Percentiles rank a stretch among this genome's conserved stretches.
Evolutionary conservation across 1,284 basidiomycete genomes (phyloP).

Genomic region (Austroboletus niveus): DNA sequence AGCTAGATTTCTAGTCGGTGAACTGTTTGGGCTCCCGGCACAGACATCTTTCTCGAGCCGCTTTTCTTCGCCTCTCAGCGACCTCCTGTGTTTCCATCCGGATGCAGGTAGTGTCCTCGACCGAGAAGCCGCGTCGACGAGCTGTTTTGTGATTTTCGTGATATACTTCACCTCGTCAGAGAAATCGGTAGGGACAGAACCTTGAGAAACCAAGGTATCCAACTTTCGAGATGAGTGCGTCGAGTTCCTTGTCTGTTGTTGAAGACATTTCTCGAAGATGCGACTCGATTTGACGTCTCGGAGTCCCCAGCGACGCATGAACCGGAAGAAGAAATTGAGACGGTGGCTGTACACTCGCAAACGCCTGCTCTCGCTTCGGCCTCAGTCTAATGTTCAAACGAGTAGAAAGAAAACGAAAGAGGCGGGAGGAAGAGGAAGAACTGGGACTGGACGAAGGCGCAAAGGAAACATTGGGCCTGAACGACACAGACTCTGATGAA

Average conservation of each 20-base stretch:
- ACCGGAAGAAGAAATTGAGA: constrained; percentile 19
- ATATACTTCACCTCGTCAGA: constrained; percentile 14
- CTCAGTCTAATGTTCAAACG: constrained; percentile 72
- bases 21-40: constrained; percentile 3
- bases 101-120: constrained; percentile 21
- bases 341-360: constrained; percentile 26
- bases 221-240: constrained; percentile 3
- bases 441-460: constrained; percentile 67
- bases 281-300: constrained; percentile 17
- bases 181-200: background rate
- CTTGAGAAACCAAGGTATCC: background rate
- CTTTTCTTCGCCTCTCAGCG: constrained; percentile 33
- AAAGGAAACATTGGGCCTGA: constrained; percentile 69
- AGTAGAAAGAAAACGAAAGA: constrained; percentile 66
- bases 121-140: constrained; percentile 27
- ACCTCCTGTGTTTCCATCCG: constrained; percentile 31
- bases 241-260: background rate
- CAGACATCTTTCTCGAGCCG: constrained; percentile 25
- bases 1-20: constrained; percentile 18
- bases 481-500: constrained; percentile 74
- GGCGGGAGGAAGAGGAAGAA: constrained; percentile 65
- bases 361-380: background rate
- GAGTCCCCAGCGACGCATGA: constrained; percentile 26
- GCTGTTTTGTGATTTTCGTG: constrained; percentile 29
- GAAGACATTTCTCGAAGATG: constrained; percentile 12